phyloP scores from a whole-genome alignment of 2,329 filamentous ascomycete genomes.

The Domatiomyces catenatus region DNA sequence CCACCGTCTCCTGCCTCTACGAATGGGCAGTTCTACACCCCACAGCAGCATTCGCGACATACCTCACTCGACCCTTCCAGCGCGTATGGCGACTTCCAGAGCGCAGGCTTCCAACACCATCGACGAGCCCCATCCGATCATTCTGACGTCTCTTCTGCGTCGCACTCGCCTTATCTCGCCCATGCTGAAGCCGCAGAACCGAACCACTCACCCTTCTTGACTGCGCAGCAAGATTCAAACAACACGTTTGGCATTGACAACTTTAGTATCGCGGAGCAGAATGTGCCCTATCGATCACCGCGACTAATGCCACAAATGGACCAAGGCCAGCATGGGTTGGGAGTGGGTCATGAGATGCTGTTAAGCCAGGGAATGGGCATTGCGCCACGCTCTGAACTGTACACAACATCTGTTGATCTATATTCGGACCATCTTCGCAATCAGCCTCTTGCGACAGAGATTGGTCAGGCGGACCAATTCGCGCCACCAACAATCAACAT shows the following conservation, averaged over 20 bases:
- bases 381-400: constrained; percentile 29
- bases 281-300: constrained; percentile 50
- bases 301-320: constrained; percentile 46
- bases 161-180: constrained; percentile 66
- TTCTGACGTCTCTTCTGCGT: constrained; percentile 74
- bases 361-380: constrained; percentile 28
- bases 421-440: constrained; percentile 32
- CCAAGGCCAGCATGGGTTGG: constrained; percentile 26
- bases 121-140: constrained; percentile 77
- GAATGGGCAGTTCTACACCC: constrained; percentile 37
- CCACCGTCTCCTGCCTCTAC: constrained; percentile 39
- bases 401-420: constrained; percentile 32
- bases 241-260: constrained; percentile 62
- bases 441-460: constrained; percentile 38
- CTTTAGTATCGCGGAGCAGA: constrained; percentile 56
- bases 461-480: constrained; percentile 58
- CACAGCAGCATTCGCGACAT: constrained; percentile 42
- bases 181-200: constrained; percentile 66
- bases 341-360: constrained; percentile 7
- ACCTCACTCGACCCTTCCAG: constrained; percentile 46
- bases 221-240: constrained; percentile 57
- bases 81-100: constrained; percentile 40
- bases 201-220: constrained; percentile 67
- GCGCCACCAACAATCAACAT: constrained; percentile 91
- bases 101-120: constrained; percentile 59